Base-by-base conservation (phyloP, 768 basidiomycete genomes). In the Coprinellus aureogranulatus region DNA sequence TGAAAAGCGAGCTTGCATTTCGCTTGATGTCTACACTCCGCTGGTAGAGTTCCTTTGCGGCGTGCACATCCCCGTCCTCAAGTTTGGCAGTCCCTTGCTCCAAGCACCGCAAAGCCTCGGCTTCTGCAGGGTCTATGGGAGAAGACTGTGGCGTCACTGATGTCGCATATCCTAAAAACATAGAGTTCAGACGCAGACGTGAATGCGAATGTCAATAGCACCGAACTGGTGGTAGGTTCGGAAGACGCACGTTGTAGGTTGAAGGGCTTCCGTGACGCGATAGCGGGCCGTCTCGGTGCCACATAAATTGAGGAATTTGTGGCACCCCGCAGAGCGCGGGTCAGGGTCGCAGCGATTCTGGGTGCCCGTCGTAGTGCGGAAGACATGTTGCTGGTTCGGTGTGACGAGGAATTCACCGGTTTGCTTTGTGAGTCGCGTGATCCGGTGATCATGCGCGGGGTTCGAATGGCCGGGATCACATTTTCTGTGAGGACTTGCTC, bases 1-100 rank as follows among this genome's bases (percentile, higher is more conserved):
- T 94, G 73, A 93, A 94, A 39, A 94, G 79, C 12, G 89, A 86
- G 69, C 88, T 90, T 10, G 90, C 88, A 54, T 81, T 89, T 58
- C 85, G 82, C 68, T 88, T 87, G 56, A 94, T 90, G 65, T 92
- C 86, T 27, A 86, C 82, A 65, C 90, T 92, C 62, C 90, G 84
- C 69, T 81, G 77, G 72, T 93, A 94, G 39, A 90, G 78, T 47
- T 76, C 76, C 70, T 89, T 92, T 52, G 92, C 92, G 51, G 79
- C 83, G 63, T 89, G 78, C 2, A 94, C 84, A 60, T 94, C 92
- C 22, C 92, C 92, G 65, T 92, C 90, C 69, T 93, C 92, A 34
- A 94, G 77, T 64, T 90, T 90, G 63, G 82, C 79, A 1, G 92
- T 93, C 40, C 92, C 92, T 66, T 88, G 82, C 72, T 93, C 92